Base-by-base conservation (phyloP, 1,284 basidiomycete genomes). In the Chalciporus sp. region DNA sequence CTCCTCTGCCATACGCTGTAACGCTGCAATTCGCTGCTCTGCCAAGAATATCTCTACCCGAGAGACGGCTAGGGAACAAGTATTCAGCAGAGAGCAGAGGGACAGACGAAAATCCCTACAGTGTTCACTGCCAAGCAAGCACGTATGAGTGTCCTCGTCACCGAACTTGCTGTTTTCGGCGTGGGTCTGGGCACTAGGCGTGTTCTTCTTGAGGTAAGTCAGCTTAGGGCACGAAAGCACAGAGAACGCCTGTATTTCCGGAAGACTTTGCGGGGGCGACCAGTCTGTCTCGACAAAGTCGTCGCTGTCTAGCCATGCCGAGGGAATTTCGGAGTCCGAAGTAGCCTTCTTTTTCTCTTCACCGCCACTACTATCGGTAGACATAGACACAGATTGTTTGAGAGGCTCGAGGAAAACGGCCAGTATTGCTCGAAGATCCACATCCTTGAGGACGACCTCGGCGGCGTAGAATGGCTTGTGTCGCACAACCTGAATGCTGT, bases 391-490 rank as follows among this genome's bases (percentile, higher is more conserved):
- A n/a, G 72, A 69, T 64, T 77, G 74, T 63, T 90, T 90, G 58
- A 86, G 72, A 7, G 84, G 80, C 59, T 94, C 91, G 2, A 75
- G 65, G 72, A 97, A 97, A 43, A 83, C 81, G 0, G 92, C 94
- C 9, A 88, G 76, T 56, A 98, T 71, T 4, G 90, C 85, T 52
- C 91, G 89, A 42, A 98, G 74, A 55, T 94, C 88, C 37, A 96
- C 74, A 7, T 85, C 83, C 64, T 86, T 86, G 62, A 94, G 75
- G 33, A 93, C 83, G 7, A 96, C 83, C 72, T 98, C 94, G 31
- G 90, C 90, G n/a, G 93, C 90, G 66, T 95, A 94, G 74, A 98
- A 94, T 2, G 91, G 86, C 69, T 97, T 98, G 72, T 91, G 90
- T 20, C 84, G 79, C 16, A 84, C 73, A 2, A 79, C 76, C 68